A percentile compares a stretch with the other conserved stretches of the same genome.
Conservation (phyloP, 345 rosid species). For the Populus davidiana region DNA sequence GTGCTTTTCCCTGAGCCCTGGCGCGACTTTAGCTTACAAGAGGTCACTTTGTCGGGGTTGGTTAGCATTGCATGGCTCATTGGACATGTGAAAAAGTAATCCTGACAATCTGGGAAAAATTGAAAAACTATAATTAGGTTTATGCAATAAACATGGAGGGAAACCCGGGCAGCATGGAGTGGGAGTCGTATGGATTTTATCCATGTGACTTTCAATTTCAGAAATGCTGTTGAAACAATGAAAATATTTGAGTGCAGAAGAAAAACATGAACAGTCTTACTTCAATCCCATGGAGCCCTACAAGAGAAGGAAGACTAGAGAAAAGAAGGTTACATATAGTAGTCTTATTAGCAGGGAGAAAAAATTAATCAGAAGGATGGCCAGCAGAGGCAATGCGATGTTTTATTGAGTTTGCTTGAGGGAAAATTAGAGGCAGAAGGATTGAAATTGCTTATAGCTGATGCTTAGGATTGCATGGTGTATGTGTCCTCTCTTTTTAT, state of each 20-base stretch:
- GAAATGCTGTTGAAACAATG: not conserved
- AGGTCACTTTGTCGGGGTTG: not conserved
- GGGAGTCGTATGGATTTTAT: not conserved
- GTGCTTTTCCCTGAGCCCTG: conserved; percentile 10
- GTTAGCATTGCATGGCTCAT: not conserved
- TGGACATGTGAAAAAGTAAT: not conserved
- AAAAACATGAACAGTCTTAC: not conserved
- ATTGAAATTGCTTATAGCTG: not conserved
- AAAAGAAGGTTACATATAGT: not conserved
- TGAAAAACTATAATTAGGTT: not conserved
- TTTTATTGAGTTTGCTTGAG: not conserved
- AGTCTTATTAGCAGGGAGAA: not conserved
- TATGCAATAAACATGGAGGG: not conserved
- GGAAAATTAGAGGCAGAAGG: not conserved
- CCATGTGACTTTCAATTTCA: not conserved
- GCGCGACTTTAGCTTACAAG: conserved; percentile 3
- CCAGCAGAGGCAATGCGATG: not conserved
- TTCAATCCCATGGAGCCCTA: not conserved
- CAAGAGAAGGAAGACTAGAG: not conserved
- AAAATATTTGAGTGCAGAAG: conserved; percentile 1
- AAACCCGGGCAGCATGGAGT: not conserved
- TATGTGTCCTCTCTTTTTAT: not conserved
- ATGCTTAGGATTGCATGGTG: not conserved
- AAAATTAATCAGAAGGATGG: not conserved
- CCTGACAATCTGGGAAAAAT: not conserved